These are phyloP conservation scores for Syzygium grande DNA, from an alignment of 345 rosid genomes.

Conservation along the genomic window DNA sequence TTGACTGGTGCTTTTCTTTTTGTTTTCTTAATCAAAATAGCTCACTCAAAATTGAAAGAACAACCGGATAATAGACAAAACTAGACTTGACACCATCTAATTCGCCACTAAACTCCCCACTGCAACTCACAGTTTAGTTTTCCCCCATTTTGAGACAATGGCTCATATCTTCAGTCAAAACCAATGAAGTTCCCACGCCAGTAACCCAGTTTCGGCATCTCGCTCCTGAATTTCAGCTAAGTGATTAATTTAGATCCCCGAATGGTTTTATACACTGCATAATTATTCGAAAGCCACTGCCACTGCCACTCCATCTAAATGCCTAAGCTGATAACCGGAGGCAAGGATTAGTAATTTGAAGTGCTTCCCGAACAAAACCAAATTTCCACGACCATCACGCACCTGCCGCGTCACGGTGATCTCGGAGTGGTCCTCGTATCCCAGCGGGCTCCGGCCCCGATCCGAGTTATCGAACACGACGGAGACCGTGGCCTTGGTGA, in stretches of 20 bases:
- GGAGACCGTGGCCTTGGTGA: conserved; percentile 91
- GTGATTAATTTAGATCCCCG: neutral
- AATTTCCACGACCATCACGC: neutral
- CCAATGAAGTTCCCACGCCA: neutral
- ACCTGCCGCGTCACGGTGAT: conserved; percentile 94
- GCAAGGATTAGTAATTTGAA: neutral
- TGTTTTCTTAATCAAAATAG: neutral
- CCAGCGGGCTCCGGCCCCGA: conserved; percentile 72
- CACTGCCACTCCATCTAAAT: neutral
- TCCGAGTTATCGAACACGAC: conserved; percentile 86
- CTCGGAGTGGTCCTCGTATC: conserved; percentile 79
- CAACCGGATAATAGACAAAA: neutral
- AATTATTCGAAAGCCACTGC: neutral
- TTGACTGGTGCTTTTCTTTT: neutral
- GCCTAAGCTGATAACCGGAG: neutral
- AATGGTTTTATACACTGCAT: neutral
- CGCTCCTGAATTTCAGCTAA: neutral
- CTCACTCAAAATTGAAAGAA: neutral
- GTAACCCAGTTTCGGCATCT: neutral
- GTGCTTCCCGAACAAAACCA: neutral
- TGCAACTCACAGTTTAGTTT: neutral
- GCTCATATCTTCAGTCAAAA: neutral
- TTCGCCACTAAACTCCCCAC: neutral
- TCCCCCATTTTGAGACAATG: neutral
- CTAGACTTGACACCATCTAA: neutral